These are phyloP conservation scores for Aspergillus cristatus DNA, from an alignment of 495 filamentous ascomycete genomes.

Conservation along the genomic window DNA sequence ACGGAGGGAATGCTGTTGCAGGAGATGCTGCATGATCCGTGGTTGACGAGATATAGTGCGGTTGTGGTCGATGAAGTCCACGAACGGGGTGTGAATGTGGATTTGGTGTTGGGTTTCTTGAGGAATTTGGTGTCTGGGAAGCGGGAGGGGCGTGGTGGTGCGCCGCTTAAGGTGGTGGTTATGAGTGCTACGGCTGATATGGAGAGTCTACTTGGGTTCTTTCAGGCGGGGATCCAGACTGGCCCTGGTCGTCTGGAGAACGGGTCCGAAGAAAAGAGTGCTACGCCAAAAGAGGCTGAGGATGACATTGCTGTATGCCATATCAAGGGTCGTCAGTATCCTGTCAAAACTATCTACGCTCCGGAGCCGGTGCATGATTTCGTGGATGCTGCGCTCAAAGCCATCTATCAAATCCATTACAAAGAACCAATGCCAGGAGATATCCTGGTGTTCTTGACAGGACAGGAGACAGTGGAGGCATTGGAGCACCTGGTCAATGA, in stretches of 20 bases:
- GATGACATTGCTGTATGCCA: constrained; percentile 46
- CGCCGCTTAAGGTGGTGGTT: constrained; percentile 77
- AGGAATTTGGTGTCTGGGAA: constrained; percentile 58
- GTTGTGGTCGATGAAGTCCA: constrained; percentile 96
- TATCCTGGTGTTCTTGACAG: constrained; percentile 86
- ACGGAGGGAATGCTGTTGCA: constrained; percentile 97
- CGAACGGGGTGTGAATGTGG: constrained; percentile 93
- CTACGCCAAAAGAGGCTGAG: constrained; percentile 3
- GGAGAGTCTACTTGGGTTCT: constrained; percentile 66
- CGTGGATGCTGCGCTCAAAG: constrained; percentile 69
- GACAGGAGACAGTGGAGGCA: constrained; percentile 84
- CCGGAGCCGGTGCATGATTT: constrained; percentile 73
- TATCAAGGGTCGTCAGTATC: constrained; percentile 83
- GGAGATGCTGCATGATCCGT: constrained; percentile 82
- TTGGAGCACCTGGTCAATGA: constrained; percentile 75
- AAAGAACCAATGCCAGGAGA: constrained; percentile 87
- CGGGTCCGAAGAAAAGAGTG: constrained; percentile 5
- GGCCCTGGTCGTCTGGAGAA: constrained; percentile 8
- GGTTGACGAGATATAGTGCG: constrained; percentile 74
- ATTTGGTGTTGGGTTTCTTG: constrained; percentile 80
- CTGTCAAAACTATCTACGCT: constrained; percentile 71
- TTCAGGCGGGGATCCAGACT: constrained; percentile 39
- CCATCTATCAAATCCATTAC: constrained; percentile 81
- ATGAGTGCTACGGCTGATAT: constrained; percentile 97
- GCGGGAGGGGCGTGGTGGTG: constrained; percentile 49